A percentile compares a stretch with the other conserved stretches of the same genome.
Evolutionary conservation across 495 filamentous ascomycete genomes (phyloP).

Genomic region (Apiosordaria backusii): DNA sequence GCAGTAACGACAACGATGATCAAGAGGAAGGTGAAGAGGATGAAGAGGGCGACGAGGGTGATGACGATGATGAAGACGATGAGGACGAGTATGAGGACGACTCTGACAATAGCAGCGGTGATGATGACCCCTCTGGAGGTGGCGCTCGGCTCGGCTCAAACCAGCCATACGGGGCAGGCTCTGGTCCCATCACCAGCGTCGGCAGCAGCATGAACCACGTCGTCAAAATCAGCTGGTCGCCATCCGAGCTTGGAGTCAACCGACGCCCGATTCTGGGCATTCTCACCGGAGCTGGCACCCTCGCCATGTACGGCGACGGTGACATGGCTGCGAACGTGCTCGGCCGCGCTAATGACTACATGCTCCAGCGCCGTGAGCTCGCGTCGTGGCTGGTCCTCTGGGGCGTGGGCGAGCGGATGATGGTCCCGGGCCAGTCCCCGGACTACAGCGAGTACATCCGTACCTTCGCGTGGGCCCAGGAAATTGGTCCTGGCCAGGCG

Average conservation of each 20-base stretch:
- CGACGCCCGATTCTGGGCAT: conserved; percentile 42
- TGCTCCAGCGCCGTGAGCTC: conserved; percentile 30
- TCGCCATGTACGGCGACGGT: conserved; percentile 45
- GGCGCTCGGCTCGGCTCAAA: conserved; percentile 14
- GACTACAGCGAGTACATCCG: conserved; percentile 40
- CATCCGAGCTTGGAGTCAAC: conserved; percentile 43
- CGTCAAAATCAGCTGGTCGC: conserved; percentile 44
- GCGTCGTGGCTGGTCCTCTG: conserved; percentile 39
- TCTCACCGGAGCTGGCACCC: conserved; percentile 37
- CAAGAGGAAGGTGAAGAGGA: conserved; percentile 17
- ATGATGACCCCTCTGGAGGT: conserved; percentile 9
- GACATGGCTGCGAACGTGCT: conserved; percentile 27
- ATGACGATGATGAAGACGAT: conserved; percentile 16
- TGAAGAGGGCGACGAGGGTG: conserved; percentile 15
- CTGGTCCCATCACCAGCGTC: conserved; percentile 39
- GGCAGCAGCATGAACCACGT: conserved; percentile 49
- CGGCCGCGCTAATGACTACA: conserved; percentile 25
- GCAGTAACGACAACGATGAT: conserved; percentile 11
- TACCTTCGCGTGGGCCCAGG: conserved; percentile 44
- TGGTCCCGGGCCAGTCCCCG: conserved; percentile 39
- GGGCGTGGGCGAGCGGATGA: conserved; percentile 45
- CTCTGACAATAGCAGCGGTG: conserved; percentile 8
- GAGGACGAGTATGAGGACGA: conserved; percentile 8
- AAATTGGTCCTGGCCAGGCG: conserved; percentile 35
- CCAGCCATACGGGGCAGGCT: conserved; percentile 39